phyloP scores from a whole-genome alignment of 1,284 basidiomycete genomes.

The Pisolithus thermaeus region DNA sequence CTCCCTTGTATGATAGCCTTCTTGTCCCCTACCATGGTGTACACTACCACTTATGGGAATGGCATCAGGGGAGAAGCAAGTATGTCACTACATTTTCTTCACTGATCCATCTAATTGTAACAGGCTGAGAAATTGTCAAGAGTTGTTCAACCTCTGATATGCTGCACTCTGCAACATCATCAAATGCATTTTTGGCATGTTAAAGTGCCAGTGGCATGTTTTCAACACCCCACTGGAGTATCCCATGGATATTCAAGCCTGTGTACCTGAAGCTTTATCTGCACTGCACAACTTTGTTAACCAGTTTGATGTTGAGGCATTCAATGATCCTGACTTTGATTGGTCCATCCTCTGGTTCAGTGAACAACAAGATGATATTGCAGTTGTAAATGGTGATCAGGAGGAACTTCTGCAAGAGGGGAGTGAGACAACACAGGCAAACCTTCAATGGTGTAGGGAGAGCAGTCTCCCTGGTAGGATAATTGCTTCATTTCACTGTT shows the following conservation, averaged over 20 bases:
- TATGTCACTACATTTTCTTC: not conserved
- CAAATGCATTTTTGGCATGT: conserved; percentile 37
- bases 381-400: too few species aligned
- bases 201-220: conserved; percentile 31
- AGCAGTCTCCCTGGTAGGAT: too few species aligned
- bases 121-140: conserved; percentile 31
- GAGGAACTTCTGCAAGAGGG: not conserved
- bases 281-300: conserved; percentile 35
- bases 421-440: not conserved
- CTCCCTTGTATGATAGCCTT: not conserved
- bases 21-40: not conserved
- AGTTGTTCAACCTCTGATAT: conserved; percentile 38
- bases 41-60: not conserved
- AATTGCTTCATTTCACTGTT: too few species aligned
- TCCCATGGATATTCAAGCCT: conserved; percentile 26
- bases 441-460: not conserved
- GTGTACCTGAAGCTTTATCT: conserved; percentile 25
- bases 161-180: conserved; percentile 33
- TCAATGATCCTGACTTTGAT: not conserved
- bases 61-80: not conserved
- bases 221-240: conserved; percentile 24
- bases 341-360: not conserved
- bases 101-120: not conserved
- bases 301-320: not conserved
- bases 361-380: not conserved